phyloP scores from a whole-genome alignment of 306 rosid genomes.

The Pyrus pyrifolia region DNA sequence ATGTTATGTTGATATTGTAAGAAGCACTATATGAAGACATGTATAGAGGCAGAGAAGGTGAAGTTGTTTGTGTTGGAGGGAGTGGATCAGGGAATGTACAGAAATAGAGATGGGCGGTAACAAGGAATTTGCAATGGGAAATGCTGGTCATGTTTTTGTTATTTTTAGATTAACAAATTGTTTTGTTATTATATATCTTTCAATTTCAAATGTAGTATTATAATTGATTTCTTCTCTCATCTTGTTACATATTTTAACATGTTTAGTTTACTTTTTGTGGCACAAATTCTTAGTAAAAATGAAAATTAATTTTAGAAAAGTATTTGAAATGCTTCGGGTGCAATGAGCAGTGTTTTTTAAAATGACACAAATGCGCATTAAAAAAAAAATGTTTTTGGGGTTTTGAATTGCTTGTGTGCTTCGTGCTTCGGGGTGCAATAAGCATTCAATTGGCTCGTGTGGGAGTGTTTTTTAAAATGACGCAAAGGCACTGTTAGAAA shows the following conservation, averaged over 20 bases:
- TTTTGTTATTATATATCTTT: neutral
- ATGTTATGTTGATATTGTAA: conserved; percentile 11
- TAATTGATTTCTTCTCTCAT: neutral
- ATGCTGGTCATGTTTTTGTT: conserved; percentile 7
- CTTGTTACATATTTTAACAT: neutral
- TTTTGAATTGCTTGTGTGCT: no score
- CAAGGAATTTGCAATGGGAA: conserved; percentile 6
- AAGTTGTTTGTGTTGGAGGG: conserved; percentile 9
- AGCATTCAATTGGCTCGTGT: no score
- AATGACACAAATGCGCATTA: no score
- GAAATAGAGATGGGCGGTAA: conserved; percentile 6
- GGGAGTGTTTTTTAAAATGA: no score
- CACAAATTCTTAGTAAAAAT: no score
- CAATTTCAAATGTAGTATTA: neutral
- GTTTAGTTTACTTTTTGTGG: neutral
- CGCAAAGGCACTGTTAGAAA: no score
- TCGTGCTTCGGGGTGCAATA: no score
- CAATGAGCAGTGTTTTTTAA: no score
- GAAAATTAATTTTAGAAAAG: no score
- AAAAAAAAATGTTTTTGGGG: no score
- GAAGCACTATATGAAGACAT: conserved; percentile 18
- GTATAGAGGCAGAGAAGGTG: conserved; percentile 24
- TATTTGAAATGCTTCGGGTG: no score
- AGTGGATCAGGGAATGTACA: conserved; percentile 31
- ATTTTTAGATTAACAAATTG: neutral